Evolutionary conservation across 2,329 filamentous ascomycete species (phyloP), one percentile per base, ranked within the genome.

Genomic region (Ilyonectria sp.): DNA sequence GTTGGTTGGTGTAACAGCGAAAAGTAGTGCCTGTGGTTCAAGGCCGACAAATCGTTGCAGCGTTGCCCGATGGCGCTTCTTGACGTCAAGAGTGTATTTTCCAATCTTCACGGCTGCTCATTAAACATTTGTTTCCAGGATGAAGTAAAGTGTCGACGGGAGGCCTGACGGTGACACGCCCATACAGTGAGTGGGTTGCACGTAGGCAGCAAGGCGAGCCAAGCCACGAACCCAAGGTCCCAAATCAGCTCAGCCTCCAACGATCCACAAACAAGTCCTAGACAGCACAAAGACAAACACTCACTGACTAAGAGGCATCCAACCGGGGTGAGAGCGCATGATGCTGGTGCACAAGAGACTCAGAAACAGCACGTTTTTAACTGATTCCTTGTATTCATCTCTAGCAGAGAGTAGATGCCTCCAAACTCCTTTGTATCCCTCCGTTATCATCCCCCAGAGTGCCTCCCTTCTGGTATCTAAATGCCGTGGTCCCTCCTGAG

Each of bases 361-460:
- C n/a, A 13, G 6, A 35, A 35, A 13, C 15, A 53, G n/a, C 2
- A 15, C 11, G 31, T 53, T 53, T 53, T 57, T 58, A 54, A 65
- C 50, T 54, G 47, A 55, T 52, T 50, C 56, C 8, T 49, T 59
- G 9, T 35, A 31, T 57, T 37, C 31, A 23, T 59, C 56, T 37
- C 40, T 55, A 37, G 40, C 50, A 21, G n/a, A 29, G 49, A 31
- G n/a, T 21, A 53, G 49, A 40, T 57, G 15, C 29, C 57, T 53
- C 65, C 67, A 70, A 71, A 75, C 71, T 74, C 71, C 73, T 71
- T 53, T 72, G 57, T 70, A 50, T 69, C 65, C 70, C 58, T 29
- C 26, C 23, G 55, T 53, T 55, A 59, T 52, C 65, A 46, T 67
- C 65, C 60, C 23, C 56, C 52, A 60, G 60, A 65, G 60, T 65